Percentiles rank a stretch among this genome's conserved stretches.
Conservation (phyloP, 2,329 filamentous ascomycete genomes). For the Aspergillus carbonarius region DNA sequence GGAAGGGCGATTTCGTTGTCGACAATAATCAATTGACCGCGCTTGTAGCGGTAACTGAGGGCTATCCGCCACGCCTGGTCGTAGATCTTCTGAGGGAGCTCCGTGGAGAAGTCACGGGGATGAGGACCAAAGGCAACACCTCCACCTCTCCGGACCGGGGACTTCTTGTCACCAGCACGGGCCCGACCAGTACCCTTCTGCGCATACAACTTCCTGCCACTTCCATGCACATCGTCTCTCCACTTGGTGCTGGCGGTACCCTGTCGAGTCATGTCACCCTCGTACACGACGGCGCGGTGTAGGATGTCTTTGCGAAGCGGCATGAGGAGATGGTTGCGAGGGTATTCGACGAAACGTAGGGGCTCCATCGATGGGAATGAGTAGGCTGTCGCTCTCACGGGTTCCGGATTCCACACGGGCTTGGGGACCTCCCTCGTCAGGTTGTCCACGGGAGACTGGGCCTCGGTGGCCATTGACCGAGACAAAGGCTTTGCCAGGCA, state of each 20-base stretch:
- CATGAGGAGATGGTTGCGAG: constrained; percentile 77
- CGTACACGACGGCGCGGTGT: constrained; percentile 87
- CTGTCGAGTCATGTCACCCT: constrained; percentile 83
- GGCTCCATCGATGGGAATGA: constrained; percentile 88
- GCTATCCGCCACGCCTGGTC: constrained; percentile 94
- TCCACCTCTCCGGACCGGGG: constrained; percentile 77
- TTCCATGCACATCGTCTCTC: constrained; percentile 79
- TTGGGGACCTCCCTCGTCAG: constrained; percentile 28
- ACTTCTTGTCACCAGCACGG: constrained; percentile 77
- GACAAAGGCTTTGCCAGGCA: constrained; percentile 38
- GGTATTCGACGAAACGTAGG: constrained; percentile 71
- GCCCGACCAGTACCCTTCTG: constrained; percentile 86
- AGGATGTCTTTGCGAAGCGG: constrained; percentile 88
- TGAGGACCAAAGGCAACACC: constrained; percentile 89
- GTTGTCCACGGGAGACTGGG: constrained; percentile 30
- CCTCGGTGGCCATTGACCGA: constrained; percentile 53
- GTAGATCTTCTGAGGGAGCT: constrained; percentile 84
- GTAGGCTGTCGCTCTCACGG: constrained; percentile 82
- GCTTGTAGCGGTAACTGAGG: constrained; percentile 83
- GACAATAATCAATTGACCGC: constrained; percentile 82
- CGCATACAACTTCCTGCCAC: constrained; percentile 73
- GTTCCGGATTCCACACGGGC: constrained; percentile 47
- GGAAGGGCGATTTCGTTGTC: constrained; percentile 72
- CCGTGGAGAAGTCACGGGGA: constrained; percentile 84
- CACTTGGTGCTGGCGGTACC: constrained; percentile 84